Conservation (phyloP, 768 basidiomycete species). For the Amanita brunnescens region DNA sequence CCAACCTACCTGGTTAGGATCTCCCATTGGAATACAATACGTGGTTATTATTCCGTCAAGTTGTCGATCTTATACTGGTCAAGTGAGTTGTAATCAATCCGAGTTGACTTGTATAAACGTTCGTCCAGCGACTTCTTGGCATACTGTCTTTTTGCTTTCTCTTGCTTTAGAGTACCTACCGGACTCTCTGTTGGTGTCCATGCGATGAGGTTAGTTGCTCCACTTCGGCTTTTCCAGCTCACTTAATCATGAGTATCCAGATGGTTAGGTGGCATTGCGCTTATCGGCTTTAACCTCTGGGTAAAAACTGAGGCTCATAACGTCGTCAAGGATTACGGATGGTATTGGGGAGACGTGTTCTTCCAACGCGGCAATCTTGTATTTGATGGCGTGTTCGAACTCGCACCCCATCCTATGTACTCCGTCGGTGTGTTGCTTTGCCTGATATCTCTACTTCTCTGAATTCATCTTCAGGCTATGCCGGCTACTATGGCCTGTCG, state of each 20-base stretch:
- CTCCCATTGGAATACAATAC: conserved; percentile 92
- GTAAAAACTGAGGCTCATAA: conserved; percentile 97
- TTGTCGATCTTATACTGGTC: conserved; percentile 92
- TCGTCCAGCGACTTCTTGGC: conserved; percentile 93
- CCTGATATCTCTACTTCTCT: not conserved
- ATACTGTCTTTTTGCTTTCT: conserved; percentile 92
- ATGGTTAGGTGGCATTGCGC: conserved; percentile 78
- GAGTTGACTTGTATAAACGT: conserved; percentile 4
- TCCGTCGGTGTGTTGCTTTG: conserved; percentile 50
- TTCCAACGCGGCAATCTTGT: conserved; percentile 90
- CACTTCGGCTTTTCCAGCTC: not conserved
- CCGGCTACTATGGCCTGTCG: conserved; percentile 95
- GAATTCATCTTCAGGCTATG: conserved; percentile 54
- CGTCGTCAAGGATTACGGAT: conserved; percentile 96
- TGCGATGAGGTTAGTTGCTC: conserved; percentile 51
- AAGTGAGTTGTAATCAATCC: conserved; percentile 50
- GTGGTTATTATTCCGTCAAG: conserved; percentile 92
- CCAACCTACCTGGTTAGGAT: conserved; percentile 36
- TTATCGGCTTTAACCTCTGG: conserved; percentile 96
- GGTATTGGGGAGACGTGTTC: conserved; percentile 95
- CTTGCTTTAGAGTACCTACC: conserved; percentile 82
- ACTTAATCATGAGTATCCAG: conserved; percentile 27
- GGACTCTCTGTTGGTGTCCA: conserved; percentile 69
- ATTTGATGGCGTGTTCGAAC: conserved; percentile 96
- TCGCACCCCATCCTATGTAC: conserved; percentile 94